Percentiles rank a stretch among this genome's conserved stretches.
Conservation (phyloP, 768 basidiomycete species). For the Leccinum rimulosum region DNA sequence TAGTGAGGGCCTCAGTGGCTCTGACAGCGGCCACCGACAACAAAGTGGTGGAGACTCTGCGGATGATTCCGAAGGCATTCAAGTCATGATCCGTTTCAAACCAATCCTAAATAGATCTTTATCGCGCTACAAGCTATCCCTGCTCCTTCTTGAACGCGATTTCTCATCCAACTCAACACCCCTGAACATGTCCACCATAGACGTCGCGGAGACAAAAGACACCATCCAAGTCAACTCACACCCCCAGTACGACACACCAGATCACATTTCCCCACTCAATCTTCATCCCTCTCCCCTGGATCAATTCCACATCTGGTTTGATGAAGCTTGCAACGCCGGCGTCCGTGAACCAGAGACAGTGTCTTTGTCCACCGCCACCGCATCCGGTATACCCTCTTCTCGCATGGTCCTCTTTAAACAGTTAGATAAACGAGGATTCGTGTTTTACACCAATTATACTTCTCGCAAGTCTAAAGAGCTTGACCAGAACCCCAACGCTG, state of each 20-base stretch:
- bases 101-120: slow-evolving; percentile 8
- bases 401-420: slow-evolving; percentile 91
- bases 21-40: neutral
- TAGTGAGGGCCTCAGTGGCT: neutral
- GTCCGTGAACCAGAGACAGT: slow-evolving; percentile 91
- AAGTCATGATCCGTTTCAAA: slow-evolving; percentile 9
- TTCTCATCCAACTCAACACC: neutral
- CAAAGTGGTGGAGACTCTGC: neutral
- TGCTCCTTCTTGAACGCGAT: neutral
- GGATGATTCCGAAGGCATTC: neutral
- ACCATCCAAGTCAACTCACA: slow-evolving; percentile 71
- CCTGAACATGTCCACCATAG: slow-evolving; percentile 20
- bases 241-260: slow-evolving; percentile 71
- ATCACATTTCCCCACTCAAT: slow-evolving; percentile 57
- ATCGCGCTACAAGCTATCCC: slow-evolving; percentile 8
- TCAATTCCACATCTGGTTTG: slow-evolving; percentile 89
- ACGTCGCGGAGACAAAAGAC: slow-evolving; percentile 45
- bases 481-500: slow-evolving; percentile 69
- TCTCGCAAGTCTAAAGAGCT: slow-evolving; percentile 91
- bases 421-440: slow-evolving; percentile 84
- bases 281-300: slow-evolving; percentile 69
- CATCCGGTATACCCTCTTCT: slow-evolving; percentile 75
- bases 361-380: slow-evolving; percentile 71
- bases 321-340: slow-evolving; percentile 50
- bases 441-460: slow-evolving; percentile 96